Evolutionary conservation across 768 basidiomycete genomes (phyloP).

Genomic region (Trametes punicea): DNA sequence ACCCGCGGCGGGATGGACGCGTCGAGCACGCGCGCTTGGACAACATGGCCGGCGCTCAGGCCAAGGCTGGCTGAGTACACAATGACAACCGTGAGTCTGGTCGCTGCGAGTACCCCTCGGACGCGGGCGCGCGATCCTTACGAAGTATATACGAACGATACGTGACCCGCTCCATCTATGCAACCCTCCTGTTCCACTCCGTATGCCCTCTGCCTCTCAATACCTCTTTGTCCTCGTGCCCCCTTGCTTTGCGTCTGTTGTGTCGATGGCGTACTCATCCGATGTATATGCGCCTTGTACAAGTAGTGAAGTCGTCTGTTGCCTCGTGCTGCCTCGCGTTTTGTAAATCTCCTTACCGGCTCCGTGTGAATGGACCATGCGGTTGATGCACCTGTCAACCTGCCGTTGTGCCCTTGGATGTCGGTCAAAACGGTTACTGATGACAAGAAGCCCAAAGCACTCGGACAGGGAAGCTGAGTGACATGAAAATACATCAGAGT

Average conservation of each 20-base stretch:
- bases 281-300: conserved; percentile 1
- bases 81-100: neutral
- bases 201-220: neutral
- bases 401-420: too few species aligned
- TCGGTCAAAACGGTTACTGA: too few species aligned
- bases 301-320: neutral
- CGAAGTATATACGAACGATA: neutral
- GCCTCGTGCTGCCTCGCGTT: neutral
- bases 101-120: neutral
- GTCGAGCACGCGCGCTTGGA: conserved; percentile 9
- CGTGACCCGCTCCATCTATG: neutral
- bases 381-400: neutral
- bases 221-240: neutral
- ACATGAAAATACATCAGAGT: too few species aligned
- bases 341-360: neutral
- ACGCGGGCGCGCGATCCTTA: neutral
- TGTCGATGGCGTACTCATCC: neutral
- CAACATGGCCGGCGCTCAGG: conserved; percentile 5
- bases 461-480: too few species aligned
- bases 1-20: conserved; percentile 14
- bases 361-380: neutral
- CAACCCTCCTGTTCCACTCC: neutral
- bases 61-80: neutral
- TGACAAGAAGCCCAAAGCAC: too few species aligned
- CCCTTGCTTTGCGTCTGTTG: conserved; percentile 3